A percentile compares a stretch with the other conserved stretches of the same genome.
Conservation (phyloP, 2,329 filamentous ascomycete genomes). For the Camillea tinctor region DNA sequence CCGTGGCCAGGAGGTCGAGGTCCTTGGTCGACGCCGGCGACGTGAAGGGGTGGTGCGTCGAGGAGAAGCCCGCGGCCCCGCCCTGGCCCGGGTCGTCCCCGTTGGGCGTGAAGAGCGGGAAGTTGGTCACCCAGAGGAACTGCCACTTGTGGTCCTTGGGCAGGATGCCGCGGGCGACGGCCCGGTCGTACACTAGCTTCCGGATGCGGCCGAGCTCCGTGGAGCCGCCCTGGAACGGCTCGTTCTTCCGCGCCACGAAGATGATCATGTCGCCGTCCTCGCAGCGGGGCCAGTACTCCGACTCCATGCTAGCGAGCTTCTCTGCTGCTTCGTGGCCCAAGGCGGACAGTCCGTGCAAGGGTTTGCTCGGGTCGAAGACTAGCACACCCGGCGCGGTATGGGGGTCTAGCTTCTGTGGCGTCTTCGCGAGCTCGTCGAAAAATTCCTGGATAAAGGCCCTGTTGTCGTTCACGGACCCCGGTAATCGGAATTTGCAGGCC, state of each 20-base stretch:
- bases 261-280: slow-evolving; percentile 77
- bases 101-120: slow-evolving; percentile 85
- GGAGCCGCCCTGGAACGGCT: slow-evolving; percentile 66
- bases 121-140: slow-evolving; percentile 85
- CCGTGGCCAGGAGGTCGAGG: slow-evolving; percentile 68
- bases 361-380: slow-evolving; percentile 69
- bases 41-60: slow-evolving; percentile 96
- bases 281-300: slow-evolving; percentile 33
- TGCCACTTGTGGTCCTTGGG: slow-evolving; percentile 49
- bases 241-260: slow-evolving; percentile 72
- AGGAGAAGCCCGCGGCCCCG: slow-evolving; percentile 73
- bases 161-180: slow-evolving; percentile 62
- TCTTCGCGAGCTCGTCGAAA: slow-evolving; percentile 61
- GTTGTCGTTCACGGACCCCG: slow-evolving; percentile 45
- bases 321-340: slow-evolving; percentile 31
- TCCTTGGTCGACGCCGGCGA: slow-evolving; percentile 73
- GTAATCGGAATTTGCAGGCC: slow-evolving; percentile 65
- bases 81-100: slow-evolving; percentile 71
- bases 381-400: slow-evolving; percentile 80
- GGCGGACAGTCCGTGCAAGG: slow-evolving; percentile 69
- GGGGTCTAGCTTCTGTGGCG: slow-evolving; percentile 62
- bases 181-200: slow-evolving; percentile 65
- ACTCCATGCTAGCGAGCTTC: slow-evolving; percentile 21
- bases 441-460: slow-evolving; percentile 54
- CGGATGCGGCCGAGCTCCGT: slow-evolving; percentile 71